Percentiles rank a stretch among this genome's conserved stretches.
phyloP scores from a whole-genome alignment of 2,329 filamentous ascomycete genomes.

The Fusarium denticulatum region DNA sequence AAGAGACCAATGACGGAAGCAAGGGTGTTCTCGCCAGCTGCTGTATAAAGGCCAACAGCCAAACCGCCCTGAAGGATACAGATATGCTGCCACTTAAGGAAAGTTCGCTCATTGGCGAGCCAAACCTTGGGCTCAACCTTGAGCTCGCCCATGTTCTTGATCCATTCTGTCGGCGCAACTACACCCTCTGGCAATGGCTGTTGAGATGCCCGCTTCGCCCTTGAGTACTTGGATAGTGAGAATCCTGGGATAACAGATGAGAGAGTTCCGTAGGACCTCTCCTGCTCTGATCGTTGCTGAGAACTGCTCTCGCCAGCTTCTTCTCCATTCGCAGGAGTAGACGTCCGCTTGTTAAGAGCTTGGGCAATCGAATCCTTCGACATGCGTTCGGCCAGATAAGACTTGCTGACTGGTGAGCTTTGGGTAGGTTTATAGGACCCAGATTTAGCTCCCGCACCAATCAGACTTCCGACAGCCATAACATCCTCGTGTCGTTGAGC shows the following conservation, averaged over 20 bases:
- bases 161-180: slow-evolving; percentile 83
- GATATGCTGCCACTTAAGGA: slow-evolving; percentile 99
- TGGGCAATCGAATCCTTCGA: slow-evolving; percentile 50
- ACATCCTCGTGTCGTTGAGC: slow-evolving; percentile 87
- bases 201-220: slow-evolving; percentile 59
- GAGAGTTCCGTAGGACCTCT: slow-evolving; percentile 65
- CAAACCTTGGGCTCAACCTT: slow-evolving; percentile 98
- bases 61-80: slow-evolving; percentile 86
- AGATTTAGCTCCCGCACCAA: slow-evolving; percentile 71
- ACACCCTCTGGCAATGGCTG: slow-evolving; percentile 82
- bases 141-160: slow-evolving; percentile 93
- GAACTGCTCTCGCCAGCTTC: slow-evolving; percentile 50
- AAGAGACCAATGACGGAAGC: slow-evolving; percentile 82
- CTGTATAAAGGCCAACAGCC: slow-evolving; percentile 87
- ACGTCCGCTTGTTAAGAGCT: slow-evolving; percentile 42
- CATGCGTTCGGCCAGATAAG: slow-evolving; percentile 67
- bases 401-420: slow-evolving; percentile 75
- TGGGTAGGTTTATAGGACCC: slow-evolving; percentile 66
- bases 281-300: slow-evolving; percentile 48
- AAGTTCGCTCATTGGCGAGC: slow-evolving; percentile 98
- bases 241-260: slow-evolving; percentile 83
- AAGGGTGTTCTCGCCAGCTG: slow-evolving; percentile 81
- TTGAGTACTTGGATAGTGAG: slow-evolving; percentile 80
- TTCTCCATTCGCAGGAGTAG: slow-evolving; percentile 40
- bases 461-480: slow-evolving; percentile 86